These are phyloP conservation scores for Phytophthora boehmeriae DNA, from an alignment of 352 stramenopile species.

Conservation along the genomic window DNA sequence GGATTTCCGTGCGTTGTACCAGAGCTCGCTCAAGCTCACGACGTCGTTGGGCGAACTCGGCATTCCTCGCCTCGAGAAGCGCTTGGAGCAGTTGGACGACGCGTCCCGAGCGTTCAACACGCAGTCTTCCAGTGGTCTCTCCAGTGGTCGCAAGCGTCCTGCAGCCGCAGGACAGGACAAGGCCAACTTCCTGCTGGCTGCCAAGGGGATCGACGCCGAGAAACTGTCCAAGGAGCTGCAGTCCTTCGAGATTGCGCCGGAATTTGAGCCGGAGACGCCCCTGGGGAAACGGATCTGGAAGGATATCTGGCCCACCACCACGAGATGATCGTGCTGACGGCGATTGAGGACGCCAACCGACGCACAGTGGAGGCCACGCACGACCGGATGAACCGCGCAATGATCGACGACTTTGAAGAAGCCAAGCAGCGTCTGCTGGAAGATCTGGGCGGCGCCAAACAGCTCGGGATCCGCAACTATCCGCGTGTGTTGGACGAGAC, in stretches of 20 bases:
- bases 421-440: slow-evolving; percentile 80
- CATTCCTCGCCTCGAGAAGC: slow-evolving; percentile 80
- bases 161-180: slow-evolving; percentile 53
- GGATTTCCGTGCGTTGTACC: slow-evolving; percentile 87
- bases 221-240: slow-evolving; percentile 87
- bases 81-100: slow-evolving; percentile 82
- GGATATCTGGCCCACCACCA: slow-evolving; percentile 90
- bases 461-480: slow-evolving; percentile 77
- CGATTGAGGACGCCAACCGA: slow-evolving; percentile 87
- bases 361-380: slow-evolving; percentile 82
- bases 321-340: slow-evolving; percentile 92
- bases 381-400: slow-evolving; percentile 84
- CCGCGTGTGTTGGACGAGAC: slow-evolving; percentile 54
- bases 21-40: slow-evolving; percentile 88
- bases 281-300: slow-evolving; percentile 88
- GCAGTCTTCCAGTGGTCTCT: slow-evolving; percentile 19
- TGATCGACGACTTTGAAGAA: slow-evolving; percentile 87
- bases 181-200: slow-evolving; percentile 84
- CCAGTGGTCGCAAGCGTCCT: slow-evolving; percentile 59
- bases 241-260: slow-evolving; percentile 74
- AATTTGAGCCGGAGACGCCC: slow-evolving; percentile 83
- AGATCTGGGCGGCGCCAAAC: slow-evolving; percentile 66
- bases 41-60: slow-evolving; percentile 74
- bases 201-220: slow-evolving; percentile 87
- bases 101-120: slow-evolving; percentile 58